Evolutionary conservation across 331 rosid species (phyloP), one percentile per base, ranked within the genome.

Genomic region (Cucumis variabilis): DNA sequence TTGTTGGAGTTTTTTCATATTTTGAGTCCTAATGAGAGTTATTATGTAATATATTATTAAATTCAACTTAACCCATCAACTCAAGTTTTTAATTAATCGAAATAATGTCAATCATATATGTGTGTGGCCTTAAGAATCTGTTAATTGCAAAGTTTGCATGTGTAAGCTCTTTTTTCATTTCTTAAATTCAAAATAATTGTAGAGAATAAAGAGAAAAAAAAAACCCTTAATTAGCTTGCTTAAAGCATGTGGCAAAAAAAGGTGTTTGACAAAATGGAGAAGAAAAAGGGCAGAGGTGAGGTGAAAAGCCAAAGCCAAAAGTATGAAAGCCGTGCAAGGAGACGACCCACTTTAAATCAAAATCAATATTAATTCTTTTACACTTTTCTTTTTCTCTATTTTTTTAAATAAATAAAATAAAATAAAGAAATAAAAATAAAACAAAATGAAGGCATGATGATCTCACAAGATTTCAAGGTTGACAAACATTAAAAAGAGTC

Each of bases 281-380:
- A 78, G 23, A 16, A 48, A 48, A 13, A 50, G 44, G 16, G 9
- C 24, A 51, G 66, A 27, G 28, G 63, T 30, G 13, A 71, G 77
- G 77, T 13, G 13, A 71, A 71, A 44, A 27, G 23, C 0, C 48
- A 30, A 65, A 65, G 27, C 14, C 70, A 23, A 58, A 58, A 46
- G 62, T 77, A 7, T 77, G 84, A 80, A 58, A 80, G 11, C 25
- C 84, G 85, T 28, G 50, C 82, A 48, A 76, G 62, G 60, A 11
- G 50, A 55, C 14, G 69, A 81, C 71, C 30, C 30, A 82, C 85
- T 82, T 82, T 82, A 82, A 82, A 62, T 82, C 85, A 82, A 82
- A 82, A 82, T 82, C 85, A 60, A 80, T 80, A 78, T 50, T 78
- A 50, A 78, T 50, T 78, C 83, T 48, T 78, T 78, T 24, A 23